A percentile compares a stretch with the other conserved stretches of the same genome.
Evolutionary conservation across 2,329 filamentous ascomycete species (phyloP).

Genomic region (Sporothrix variecibatus): DNA sequence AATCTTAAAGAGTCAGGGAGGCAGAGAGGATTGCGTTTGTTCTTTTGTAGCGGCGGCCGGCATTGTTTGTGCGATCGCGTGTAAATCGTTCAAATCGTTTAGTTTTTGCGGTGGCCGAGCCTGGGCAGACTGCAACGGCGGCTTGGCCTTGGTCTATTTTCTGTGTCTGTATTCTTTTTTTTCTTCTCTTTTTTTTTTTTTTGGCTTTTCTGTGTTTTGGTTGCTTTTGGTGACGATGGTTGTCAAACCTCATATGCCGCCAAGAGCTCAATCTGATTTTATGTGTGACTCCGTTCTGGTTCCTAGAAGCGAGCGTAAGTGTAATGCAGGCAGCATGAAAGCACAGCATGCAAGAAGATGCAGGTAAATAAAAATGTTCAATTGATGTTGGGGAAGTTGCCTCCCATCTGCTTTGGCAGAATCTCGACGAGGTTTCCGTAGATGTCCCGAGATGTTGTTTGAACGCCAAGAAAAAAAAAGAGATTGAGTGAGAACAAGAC

Average conservation of each 20-base stretch:
- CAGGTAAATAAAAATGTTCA: background rate
- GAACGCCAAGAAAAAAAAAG: background rate
- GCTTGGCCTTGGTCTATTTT: background rate
- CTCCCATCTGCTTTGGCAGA: background rate
- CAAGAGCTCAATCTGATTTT: background rate
- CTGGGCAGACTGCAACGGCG: background rate
- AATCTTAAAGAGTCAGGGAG: background rate
- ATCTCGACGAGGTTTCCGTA: background rate
- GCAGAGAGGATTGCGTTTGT: background rate
- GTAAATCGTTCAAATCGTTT: background rate
- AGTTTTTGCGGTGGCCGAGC: background rate
- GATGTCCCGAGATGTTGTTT: background rate
- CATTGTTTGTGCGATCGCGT: background rate
- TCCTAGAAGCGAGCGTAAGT: background rate
- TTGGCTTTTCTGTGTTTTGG: background rate
- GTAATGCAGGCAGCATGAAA: background rate
- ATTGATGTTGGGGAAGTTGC: background rate
- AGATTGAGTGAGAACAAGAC: background rate
- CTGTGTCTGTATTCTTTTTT: background rate
- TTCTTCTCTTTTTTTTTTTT: background rate
- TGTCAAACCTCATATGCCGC: conserved; percentile 13
- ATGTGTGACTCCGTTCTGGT: background rate
- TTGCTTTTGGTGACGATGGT: background rate
- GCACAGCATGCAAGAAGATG: background rate
- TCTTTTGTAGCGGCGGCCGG: background rate